Evolutionary conservation across 306 rosid genomes (phyloP), one percentile per base, ranked within the genome.

Genomic region (Acmispon strigosus): DNA sequence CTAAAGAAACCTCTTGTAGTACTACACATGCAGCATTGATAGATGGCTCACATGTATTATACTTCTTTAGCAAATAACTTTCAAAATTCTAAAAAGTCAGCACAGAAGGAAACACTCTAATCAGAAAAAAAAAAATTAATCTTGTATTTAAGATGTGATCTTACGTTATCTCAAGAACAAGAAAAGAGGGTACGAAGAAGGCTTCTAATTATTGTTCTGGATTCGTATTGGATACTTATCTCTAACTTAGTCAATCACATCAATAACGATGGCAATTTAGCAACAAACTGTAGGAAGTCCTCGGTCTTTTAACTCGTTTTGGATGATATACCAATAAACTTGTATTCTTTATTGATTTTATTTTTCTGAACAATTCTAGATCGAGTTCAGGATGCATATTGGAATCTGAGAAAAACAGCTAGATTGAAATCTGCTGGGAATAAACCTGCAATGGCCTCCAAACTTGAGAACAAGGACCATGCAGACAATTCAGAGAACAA

Each of bases 381-480:
- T 79, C 88, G 89, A 66, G 76, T 94, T 74, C 62, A 74, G 52
- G 97, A 90, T 70, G 96, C 92, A 42, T 47, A 88, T 72, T 86
- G 92, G 91, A 86, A 87, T 70, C 86, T 89, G 72, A 83, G 83
- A 70, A 91, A 79, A 70, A 22, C 70, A 18, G 73, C 54, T 52
- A 93, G 67, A 67, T 43, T 70, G 72, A 76, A 80, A 54, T 74
- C 78, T 69, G 43, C 80, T 43, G 76, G 16, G 41, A 83, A 80
- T 79, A 72, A 69, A 29, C 72, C 67, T 14, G 80, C 67, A 18
- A 84, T 82, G 45, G 70, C 74, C 52, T 39, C 87, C 18, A 76
- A 75, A 68, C 29, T 70, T 53, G 51, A 80, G 58, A 75, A 42
- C 83, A 76, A 77, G 34, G 69, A 80, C 60, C 50, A 55, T 71